Conservation (phyloP, 257 asterid species). For the Capsicum chinense region DNA sequence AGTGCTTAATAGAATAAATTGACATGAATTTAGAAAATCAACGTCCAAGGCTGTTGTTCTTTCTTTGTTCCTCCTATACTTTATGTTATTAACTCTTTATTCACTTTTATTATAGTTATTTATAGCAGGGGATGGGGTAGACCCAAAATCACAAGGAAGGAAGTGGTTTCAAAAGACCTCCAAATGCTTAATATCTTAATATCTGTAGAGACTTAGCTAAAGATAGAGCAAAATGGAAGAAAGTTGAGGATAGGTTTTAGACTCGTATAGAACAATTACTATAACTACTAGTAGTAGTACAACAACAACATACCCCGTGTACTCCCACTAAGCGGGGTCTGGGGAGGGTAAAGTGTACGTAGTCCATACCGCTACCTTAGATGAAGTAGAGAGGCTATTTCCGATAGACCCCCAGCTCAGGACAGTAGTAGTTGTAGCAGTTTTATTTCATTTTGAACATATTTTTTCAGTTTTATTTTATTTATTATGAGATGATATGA, state of each 20-base stretch:
- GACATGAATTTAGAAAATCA: conserved; percentile 16
- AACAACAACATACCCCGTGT: too few relatives aligned
- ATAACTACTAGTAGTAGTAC: background rate
- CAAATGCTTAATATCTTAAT: background rate
- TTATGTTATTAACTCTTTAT: background rate
- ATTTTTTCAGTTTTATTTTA: background rate
- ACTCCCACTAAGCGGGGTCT: too few relatives aligned
- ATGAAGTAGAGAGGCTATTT: too few relatives aligned
- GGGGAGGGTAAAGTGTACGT: too few relatives aligned
- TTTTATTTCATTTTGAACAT: background rate
- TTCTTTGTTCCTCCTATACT: background rate
- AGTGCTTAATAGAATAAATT: background rate
- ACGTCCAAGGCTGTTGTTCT: background rate
- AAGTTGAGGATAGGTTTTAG: background rate
- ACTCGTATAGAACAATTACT: background rate
- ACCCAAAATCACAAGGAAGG: background rate
- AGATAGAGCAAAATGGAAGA: background rate
- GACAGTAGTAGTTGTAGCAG: too few relatives aligned
- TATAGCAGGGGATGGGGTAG: background rate
- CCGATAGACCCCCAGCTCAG: too few relatives aligned
- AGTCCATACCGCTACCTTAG: too few relatives aligned
- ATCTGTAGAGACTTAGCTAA: background rate
- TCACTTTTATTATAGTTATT: conserved; percentile 20
- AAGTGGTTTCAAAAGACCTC: background rate
- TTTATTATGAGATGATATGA: conserved; percentile 4